phyloP scores from a whole-genome alignment of 116 monocot genomes.

The Dioscorea cayenensis region DNA sequence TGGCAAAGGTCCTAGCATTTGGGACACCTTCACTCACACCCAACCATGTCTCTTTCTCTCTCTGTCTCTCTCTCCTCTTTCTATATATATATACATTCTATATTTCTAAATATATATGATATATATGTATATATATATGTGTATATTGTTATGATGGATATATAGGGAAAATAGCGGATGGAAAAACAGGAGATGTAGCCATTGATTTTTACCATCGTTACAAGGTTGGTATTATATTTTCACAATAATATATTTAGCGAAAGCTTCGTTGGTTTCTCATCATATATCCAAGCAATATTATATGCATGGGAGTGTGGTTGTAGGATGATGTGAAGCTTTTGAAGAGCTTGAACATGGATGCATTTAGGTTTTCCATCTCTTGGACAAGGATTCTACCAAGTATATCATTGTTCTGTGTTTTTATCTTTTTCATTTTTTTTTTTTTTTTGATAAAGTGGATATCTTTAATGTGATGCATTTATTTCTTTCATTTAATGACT shows the following conservation, averaged over 20 bases:
- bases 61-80: too few relatives aligned
- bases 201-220: conserved; percentile 30
- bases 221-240: conserved; percentile 14
- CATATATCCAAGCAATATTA: too few relatives aligned
- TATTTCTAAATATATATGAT: too few relatives aligned
- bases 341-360: conserved; percentile 24
- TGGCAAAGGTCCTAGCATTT: conserved; percentile 14
- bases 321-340: conserved; percentile 41
- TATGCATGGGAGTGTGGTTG: background rate
- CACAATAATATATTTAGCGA: background rate
- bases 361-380: conserved; percentile 38
- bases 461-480: background rate
- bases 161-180: conserved; percentile 26
- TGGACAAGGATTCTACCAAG: conserved; percentile 51
- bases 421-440: too few relatives aligned
- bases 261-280: background rate
- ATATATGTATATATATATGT: too few relatives aligned
- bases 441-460: too few relatives aligned
- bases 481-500: background rate
- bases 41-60: conserved; percentile 1
- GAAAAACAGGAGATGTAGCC: conserved; percentile 31
- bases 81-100: background rate
- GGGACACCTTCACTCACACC: conserved; percentile 10
- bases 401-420: background rate
- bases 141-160: background rate